phyloP scores from a whole-genome alignment of 441 rosid species.

The Adansonia rubrostipa region DNA sequence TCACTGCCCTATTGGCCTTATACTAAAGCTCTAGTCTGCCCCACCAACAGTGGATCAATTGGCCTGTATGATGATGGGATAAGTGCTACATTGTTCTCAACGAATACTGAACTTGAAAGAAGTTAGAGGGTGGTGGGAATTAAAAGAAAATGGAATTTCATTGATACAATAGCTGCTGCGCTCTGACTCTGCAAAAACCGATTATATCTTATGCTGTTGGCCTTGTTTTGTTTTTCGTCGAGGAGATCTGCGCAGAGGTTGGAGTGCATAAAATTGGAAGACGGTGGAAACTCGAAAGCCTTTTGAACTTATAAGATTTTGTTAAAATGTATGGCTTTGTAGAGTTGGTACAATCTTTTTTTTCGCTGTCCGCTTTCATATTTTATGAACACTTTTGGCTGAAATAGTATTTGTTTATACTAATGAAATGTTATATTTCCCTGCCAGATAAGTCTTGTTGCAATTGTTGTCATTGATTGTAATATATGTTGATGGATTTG shows the following conservation, averaged over 20 bases:
- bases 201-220: constrained; percentile 9
- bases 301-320: constrained; percentile 5
- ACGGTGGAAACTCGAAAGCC: constrained; percentile 17
- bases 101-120: constrained; percentile 3
- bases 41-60: not conserved
- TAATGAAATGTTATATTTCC: no score
- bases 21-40: constrained; percentile 55
- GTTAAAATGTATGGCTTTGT: constrained; percentile 11
- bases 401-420: no score
- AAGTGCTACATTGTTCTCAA: not conserved
- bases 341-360: constrained; percentile 8
- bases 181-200: not conserved
- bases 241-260: not conserved
- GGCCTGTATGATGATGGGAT: not conserved
- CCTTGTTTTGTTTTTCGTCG: not conserved
- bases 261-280: not conserved
- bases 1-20: constrained; percentile 86
- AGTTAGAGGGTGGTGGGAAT: not conserved
- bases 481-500: no score
- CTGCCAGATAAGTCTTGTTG: no score
- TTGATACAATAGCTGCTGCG: not conserved
- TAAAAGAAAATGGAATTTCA: not conserved
- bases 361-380: not conserved
- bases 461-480: no score
- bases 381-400: not conserved